A percentile compares a stretch with the other conserved stretches of the same genome.
These are phyloP conservation scores for Venturia nashicola DNA, from an alignment of 2,329 filamentous ascomycete species.

Conservation along the genomic window DNA sequence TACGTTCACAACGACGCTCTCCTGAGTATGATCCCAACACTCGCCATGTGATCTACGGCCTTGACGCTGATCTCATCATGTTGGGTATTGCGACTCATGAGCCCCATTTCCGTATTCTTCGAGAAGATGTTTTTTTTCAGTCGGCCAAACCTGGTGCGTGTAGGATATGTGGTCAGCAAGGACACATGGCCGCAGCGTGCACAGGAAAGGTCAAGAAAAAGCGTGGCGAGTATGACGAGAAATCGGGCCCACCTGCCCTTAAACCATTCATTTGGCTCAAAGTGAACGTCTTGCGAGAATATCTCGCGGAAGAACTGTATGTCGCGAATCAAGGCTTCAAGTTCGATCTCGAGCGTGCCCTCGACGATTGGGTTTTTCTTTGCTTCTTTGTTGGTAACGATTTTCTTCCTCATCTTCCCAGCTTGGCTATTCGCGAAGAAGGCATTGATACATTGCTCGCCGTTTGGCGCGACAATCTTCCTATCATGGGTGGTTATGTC, in stretches of 20 bases:
- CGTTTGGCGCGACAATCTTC: constrained; percentile 93
- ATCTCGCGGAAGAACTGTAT: constrained; percentile 78
- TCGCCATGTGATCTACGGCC: constrained; percentile 91
- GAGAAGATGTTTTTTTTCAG: constrained; percentile 93
- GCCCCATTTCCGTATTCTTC: constrained; percentile 87
- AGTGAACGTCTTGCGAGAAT: constrained; percentile 82
- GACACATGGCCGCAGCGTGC: constrained; percentile 81
- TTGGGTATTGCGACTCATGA: constrained; percentile 93
- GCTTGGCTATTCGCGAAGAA: constrained; percentile 91
- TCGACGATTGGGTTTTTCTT: constrained; percentile 99
- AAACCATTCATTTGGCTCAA: constrained; percentile 99
- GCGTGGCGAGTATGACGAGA: constrained; percentile 68
- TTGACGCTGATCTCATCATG: constrained; percentile 99
- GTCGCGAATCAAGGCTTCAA: constrained; percentile 73
- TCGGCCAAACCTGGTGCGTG: constrained; percentile 61
- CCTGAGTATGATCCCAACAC: constrained; percentile 93
- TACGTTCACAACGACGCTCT: constrained; percentile 82
- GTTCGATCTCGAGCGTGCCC: constrained; percentile 85
- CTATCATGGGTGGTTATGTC: constrained; percentile 85
- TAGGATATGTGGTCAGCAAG: constrained; percentile 80
- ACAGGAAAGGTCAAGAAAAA: constrained; percentile 68
- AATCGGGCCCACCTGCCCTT: constrained; percentile 53
- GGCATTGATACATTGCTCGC: constrained; percentile 91
- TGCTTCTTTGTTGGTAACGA: constrained; percentile 99
- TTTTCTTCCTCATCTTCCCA: constrained; percentile 94